Evolutionary conservation across 371 early-diverging fungal species (phyloP).

Genomic region (Gilbertella persicaria): DNA sequence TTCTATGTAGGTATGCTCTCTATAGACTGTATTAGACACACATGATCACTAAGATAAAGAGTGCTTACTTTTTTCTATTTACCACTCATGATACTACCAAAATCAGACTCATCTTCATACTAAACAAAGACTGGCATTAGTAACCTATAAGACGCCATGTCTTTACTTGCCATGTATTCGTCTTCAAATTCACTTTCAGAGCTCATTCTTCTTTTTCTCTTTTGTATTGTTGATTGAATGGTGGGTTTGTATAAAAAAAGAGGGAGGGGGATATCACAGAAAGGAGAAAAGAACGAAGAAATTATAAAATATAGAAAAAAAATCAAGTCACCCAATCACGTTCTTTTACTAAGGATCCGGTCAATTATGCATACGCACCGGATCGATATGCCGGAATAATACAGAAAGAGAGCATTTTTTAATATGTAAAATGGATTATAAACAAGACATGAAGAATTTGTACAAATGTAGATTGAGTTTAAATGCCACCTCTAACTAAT

Average conservation of each 20-base stretch:
- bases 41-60: background rate
- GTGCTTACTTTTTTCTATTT: slow-evolving; percentile 5
- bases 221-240: background rate
- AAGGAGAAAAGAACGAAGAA: too few relatives aligned
- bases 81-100: slow-evolving; percentile 37
- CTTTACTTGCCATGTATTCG: slow-evolving; percentile 24
- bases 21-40: too few relatives aligned
- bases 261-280: too few relatives aligned
- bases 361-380: too few relatives aligned
- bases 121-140: background rate
- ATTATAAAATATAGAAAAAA: too few relatives aligned
- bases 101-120: slow-evolving; percentile 34
- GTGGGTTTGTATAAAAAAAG: background rate
- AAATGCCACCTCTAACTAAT: slow-evolving; percentile 54
- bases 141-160: background rate
- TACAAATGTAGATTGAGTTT: background rate
- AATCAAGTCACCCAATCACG: too few relatives aligned
- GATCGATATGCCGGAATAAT: too few relatives aligned
- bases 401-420: too few relatives aligned
- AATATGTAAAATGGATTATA: too few relatives aligned
- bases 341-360: too few relatives aligned
- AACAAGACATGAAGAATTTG: too few relatives aligned
- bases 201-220: slow-evolving; percentile 13
- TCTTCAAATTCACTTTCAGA: slow-evolving; percentile 31
- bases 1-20: too few relatives aligned